phyloP scores from a whole-genome alignment of 257 asterid species.

The Ligustrum vulgare region DNA sequence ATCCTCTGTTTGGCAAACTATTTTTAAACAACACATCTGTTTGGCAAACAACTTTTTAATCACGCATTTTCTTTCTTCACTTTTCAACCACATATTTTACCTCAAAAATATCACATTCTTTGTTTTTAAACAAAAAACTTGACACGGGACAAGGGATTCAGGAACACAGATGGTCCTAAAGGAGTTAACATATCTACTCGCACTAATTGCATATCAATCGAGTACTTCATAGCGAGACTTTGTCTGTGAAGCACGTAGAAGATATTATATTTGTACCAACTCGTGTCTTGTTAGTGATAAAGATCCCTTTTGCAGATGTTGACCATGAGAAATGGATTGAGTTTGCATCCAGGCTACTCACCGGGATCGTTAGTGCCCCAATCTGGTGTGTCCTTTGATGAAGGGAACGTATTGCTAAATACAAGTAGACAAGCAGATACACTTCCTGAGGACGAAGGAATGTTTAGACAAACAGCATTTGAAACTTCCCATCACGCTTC shows the following conservation, averaged over 20 bases:
- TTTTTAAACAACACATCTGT: no score
- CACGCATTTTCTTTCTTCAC: no score
- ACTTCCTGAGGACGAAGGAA: conserved; percentile 43
- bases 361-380: conserved; percentile 60
- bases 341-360: conserved; percentile 65
- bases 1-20: no score
- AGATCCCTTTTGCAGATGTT: conserved; percentile 59
- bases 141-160: not conserved
- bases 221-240: not conserved
- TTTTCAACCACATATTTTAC: no score
- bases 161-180: not conserved
- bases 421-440: conserved; percentile 46
- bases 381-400: conserved; percentile 49
- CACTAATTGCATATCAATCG: not conserved
- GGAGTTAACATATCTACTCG: not conserved
- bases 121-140: not conserved
- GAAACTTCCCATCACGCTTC: conserved; percentile 40
- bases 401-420: conserved; percentile 41
- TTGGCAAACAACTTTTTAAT: no score
- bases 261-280: not conserved
- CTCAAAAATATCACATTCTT: no score
- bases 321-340: conserved; percentile 83
- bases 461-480: conserved; percentile 41
- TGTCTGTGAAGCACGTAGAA: not conserved
- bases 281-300: not conserved